Evolutionary conservation across 768 basidiomycete species (phyloP).

Genomic region (Sutorius australiensis): DNA sequence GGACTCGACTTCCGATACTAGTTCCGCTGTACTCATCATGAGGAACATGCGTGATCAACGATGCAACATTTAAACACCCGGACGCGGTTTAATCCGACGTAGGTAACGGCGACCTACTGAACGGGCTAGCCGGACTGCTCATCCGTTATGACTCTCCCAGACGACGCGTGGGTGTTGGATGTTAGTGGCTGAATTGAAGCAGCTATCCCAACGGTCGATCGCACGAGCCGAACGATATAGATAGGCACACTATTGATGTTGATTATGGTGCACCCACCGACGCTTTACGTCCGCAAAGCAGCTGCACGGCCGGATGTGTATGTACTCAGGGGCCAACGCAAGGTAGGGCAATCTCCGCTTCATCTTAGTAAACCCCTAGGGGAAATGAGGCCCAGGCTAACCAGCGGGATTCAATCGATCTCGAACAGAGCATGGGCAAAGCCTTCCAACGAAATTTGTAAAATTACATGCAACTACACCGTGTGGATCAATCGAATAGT

Average conservation of each 20-base stretch:
- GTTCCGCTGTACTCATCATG: too few relatives aligned
- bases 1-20: too few relatives aligned
- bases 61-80: too few relatives aligned
- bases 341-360: background rate
- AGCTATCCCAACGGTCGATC: background rate
- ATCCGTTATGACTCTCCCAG: background rate
- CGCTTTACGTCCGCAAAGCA: background rate
- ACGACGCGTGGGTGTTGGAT: background rate
- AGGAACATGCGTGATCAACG: too few relatives aligned
- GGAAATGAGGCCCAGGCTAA: background rate
- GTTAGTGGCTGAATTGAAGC: background rate
- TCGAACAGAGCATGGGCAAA: background rate
- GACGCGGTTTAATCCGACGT: background rate
- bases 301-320: too few relatives aligned
- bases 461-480: constrained; percentile 9
- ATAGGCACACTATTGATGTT: background rate
- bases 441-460: background rate
- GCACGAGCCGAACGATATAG: background rate
- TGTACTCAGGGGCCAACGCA: background rate
- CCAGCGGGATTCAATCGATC: background rate
- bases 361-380: background rate
- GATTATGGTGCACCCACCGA: too few relatives aligned
- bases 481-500: background rate
- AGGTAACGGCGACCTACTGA: background rate
- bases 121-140: too few relatives aligned